Evolutionary conservation across 2,329 filamentous ascomycete genomes (phyloP).

Genomic region (Neurospora crassa): DNA sequence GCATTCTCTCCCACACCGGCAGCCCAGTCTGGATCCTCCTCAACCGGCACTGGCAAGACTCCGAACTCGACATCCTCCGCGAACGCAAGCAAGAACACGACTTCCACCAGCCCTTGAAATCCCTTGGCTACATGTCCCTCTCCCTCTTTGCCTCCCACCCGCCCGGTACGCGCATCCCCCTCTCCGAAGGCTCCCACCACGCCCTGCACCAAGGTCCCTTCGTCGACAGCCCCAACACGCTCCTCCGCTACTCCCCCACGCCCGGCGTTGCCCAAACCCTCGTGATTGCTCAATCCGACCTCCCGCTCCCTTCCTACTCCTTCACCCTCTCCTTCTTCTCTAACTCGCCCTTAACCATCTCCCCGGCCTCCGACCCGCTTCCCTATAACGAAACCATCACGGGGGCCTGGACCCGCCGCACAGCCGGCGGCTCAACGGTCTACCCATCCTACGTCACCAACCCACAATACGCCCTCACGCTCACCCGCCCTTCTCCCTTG

Average conservation of each 20-base stretch:
- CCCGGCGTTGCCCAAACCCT: conserved; percentile 39
- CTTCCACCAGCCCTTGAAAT: conserved; percentile 29
- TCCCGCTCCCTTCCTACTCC: conserved; percentile 64
- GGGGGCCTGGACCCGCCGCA: conserved; percentile 66
- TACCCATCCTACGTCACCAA: conserved; percentile 72
- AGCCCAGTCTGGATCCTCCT: conserved; percentile 76
- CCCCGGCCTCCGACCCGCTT: conserved; percentile 52
- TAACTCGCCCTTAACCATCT: conserved; percentile 48
- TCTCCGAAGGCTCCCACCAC: conserved; percentile 48
- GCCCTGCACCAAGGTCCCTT: conserved; percentile 70
- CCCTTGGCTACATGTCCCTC: conserved; percentile 77
- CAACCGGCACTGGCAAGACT: conserved; percentile 73
- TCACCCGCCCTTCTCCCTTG: conserved; percentile 50
- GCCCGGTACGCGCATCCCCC: conserved; percentile 59
- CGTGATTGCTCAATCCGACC: conserved; percentile 57
- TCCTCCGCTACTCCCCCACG: conserved; percentile 60
- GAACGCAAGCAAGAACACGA: conserved; percentile 21
- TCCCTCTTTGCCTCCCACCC: conserved; percentile 59
- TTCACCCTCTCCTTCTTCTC: conserved; percentile 85
- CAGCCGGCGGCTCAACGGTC: conserved; percentile 75
- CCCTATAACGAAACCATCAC: conserved; percentile 46
- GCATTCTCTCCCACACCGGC: conserved; percentile 47
- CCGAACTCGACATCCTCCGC: conserved; percentile 48
- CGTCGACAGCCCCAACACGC: conserved; percentile 86
- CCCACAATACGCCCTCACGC: conserved; percentile 67